Conservation (phyloP, 2,329 filamentous ascomycete species). For the Xylaria sp. region DNA sequence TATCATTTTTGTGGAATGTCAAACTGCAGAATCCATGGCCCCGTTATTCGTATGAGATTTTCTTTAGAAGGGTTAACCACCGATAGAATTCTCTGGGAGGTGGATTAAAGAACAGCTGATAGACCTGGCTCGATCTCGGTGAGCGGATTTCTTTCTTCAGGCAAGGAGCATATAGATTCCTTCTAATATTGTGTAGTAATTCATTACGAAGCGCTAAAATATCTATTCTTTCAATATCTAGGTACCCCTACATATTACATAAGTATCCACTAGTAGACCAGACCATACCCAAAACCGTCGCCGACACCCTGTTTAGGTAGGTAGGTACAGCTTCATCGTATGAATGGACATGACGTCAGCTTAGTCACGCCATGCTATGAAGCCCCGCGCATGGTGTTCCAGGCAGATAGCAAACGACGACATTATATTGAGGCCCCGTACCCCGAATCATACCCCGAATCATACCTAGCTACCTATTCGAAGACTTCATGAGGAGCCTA, state of each 20-base stretch:
- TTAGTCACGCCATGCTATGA: conserved; percentile 25
- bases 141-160: background rate
- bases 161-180: background rate
- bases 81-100: too few species aligned
- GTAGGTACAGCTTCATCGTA: background rate
- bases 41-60: conserved; percentile 23
- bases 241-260: too few species aligned
- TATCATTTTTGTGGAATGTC: conserved; percentile 42
- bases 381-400: conserved; percentile 6
- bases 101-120: too few species aligned
- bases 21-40: conserved; percentile 34
- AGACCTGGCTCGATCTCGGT: background rate
- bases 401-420: conserved; percentile 6
- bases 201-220: background rate
- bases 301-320: background rate
- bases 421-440: background rate
- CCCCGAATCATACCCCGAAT: background rate
- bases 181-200: background rate
- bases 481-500: conserved; percentile 12
- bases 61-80: background rate
- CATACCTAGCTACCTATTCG: background rate
- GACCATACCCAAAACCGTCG: background rate
- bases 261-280: background rate
- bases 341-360: conserved; percentile 27
- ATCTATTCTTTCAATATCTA: background rate